Evolutionary conservation across 805 yeast species (phyloP).

Genomic region (Wickerhamomyces rabaulensis): DNA sequence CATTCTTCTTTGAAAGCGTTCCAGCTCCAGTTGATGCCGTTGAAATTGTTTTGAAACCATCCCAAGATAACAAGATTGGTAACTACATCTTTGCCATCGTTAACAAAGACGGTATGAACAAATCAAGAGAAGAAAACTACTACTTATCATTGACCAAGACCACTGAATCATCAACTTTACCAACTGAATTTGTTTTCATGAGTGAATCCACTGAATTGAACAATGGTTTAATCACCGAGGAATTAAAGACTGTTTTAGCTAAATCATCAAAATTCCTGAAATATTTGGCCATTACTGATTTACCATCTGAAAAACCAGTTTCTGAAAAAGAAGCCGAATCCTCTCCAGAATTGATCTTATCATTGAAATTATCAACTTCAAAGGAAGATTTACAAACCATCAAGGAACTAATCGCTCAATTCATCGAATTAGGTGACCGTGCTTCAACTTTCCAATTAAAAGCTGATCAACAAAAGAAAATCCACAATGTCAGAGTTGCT

Average conservation of each 20-base stretch:
- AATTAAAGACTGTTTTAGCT: conserved; percentile 39
- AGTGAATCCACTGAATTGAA: conserved; percentile 81
- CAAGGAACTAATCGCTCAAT: conserved; percentile 45
- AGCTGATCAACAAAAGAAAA: conserved; percentile 71
- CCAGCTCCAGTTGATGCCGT: conserved; percentile 55
- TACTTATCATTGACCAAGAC: conserved; percentile 83
- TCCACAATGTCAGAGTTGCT: conserved; percentile 68
- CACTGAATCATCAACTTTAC: conserved; percentile 63
- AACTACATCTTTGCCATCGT: conserved; percentile 81
- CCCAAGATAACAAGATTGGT: conserved; percentile 28
- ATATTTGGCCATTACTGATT: conserved; percentile 78
- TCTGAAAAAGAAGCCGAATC: conserved; percentile 51
- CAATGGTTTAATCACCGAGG: conserved; percentile 50
- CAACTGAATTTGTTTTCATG: conserved; percentile 79
- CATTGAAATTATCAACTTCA: conserved; percentile 46
- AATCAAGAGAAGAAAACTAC: conserved; percentile 69
- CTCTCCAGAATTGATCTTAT: conserved; percentile 44
- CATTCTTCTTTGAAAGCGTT: conserved; percentile 51
- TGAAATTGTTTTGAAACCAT: conserved; percentile 54
- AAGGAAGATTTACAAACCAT: conserved; percentile 45
- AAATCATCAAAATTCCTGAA: conserved; percentile 46
- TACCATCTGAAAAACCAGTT: conserved; percentile 67
- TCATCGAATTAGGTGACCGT: conserved; percentile 50
- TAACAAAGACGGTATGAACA: conserved; percentile 77
- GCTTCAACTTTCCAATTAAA: conserved; percentile 53